phyloP scores from a whole-genome alignment of 2,329 filamentous ascomycete genomes.

The Ceratocystis albifundus region DNA sequence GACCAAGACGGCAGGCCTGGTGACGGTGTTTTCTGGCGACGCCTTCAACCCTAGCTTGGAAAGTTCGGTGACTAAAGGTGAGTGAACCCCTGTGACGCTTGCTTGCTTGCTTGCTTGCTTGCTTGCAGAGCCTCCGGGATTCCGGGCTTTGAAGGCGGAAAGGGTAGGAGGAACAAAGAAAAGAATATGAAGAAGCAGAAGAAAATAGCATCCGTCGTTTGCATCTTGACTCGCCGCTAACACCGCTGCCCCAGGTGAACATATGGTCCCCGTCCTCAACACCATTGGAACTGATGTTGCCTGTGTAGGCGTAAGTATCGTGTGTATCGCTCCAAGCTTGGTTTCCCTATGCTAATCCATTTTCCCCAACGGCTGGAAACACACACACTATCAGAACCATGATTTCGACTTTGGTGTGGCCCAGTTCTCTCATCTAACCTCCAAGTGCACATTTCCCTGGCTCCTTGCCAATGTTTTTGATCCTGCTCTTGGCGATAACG shows the following conservation, averaged over 20 bases:
- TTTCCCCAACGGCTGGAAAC: neutral
- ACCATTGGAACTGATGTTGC: constrained; percentile 63
- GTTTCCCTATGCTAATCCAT: neutral
- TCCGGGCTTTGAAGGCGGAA: neutral
- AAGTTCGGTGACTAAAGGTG: constrained; percentile 77
- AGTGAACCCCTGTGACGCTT: constrained; percentile 20
- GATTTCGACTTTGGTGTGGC: constrained; percentile 83
- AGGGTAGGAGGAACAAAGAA: no score
- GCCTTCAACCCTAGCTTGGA: constrained; percentile 86
- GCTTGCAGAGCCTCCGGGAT: neutral
- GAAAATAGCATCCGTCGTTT: no score
- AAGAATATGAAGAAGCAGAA: no score
- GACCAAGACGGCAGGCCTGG: constrained; percentile 48
- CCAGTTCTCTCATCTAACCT: constrained; percentile 62
- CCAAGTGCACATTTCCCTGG: constrained; percentile 77
- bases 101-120: no score
- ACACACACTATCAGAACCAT: constrained; percentile 51
- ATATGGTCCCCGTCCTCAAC: constrained; percentile 83
- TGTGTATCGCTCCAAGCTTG: neutral
- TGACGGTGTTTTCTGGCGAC: constrained; percentile 84
- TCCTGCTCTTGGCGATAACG: constrained; percentile 61
- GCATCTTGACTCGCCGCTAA: neutral
- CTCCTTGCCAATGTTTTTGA: constrained; percentile 80
- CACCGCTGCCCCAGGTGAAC: constrained; percentile 41
- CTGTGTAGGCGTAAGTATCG: constrained; percentile 60